These are phyloP conservation scores for Trichoderma parareesei DNA, from an alignment of 495 filamentous ascomycete genomes.

Conservation along the genomic window DNA sequence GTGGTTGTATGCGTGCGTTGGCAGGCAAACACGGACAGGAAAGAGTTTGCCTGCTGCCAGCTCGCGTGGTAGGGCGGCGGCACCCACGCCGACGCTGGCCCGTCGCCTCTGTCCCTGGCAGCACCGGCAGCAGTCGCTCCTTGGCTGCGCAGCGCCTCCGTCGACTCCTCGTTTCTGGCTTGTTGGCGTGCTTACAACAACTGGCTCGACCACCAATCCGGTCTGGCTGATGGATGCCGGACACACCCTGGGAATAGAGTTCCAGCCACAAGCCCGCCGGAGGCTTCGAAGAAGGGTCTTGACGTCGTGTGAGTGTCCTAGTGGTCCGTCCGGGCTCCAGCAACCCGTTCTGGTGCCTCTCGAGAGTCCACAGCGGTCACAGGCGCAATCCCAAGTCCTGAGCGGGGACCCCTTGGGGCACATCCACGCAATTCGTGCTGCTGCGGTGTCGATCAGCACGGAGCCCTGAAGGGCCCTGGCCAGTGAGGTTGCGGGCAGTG, in stretches of 20 bases:
- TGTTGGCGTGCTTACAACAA: background rate
- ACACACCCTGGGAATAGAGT: constrained; percentile 9
- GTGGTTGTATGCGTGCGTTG: background rate
- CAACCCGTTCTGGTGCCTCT: background rate
- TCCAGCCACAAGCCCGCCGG: constrained; percentile 6
- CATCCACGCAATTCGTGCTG: constrained; percentile 1
- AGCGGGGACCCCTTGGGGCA: constrained; percentile 7
- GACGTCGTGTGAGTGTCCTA: constrained; percentile 1
- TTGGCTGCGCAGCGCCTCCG: background rate
- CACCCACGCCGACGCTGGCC: background rate
- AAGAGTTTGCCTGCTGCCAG: background rate
- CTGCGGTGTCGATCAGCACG: constrained; percentile 6
- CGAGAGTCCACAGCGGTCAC: background rate
- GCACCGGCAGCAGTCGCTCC: background rate
- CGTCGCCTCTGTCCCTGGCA: background rate
- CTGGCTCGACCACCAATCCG: background rate
- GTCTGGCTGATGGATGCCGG: background rate
- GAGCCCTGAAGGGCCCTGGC: background rate
- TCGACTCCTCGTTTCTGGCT: background rate
- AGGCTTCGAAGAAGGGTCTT: constrained; percentile 1
- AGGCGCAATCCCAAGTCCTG: constrained; percentile 3
- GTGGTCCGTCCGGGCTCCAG: background rate
- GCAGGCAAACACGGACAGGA: background rate
- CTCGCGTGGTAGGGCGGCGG: constrained; percentile 6
- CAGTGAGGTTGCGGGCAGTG: background rate